A percentile compares a stretch with the other conserved stretches of the same genome.
These are phyloP conservation scores for Saksenaea oblongispora DNA, from an alignment of 371 early-diverging fungal species.

Conservation along the genomic window DNA sequence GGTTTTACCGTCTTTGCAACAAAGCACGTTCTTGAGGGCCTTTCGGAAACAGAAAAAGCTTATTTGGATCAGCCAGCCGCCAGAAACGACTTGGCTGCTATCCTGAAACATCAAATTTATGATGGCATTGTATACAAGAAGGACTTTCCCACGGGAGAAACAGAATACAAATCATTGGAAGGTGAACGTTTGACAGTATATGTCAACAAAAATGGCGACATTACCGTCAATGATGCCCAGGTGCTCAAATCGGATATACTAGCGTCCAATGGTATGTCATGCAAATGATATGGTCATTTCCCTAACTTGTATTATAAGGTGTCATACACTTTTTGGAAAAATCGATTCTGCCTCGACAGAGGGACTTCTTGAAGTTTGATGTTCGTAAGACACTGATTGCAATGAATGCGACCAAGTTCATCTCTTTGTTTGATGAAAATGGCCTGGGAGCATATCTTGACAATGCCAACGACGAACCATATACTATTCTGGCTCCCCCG, in stretches of 20 bases:
- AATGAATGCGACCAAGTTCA: conserved; percentile 51
- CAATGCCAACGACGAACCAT: conserved; percentile 23
- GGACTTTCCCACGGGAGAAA: conserved; percentile 23
- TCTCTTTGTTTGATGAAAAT: conserved; percentile 42
- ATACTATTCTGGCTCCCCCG: conserved; percentile 53
- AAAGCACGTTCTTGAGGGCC: conserved; percentile 23
- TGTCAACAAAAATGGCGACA: conserved; percentile 21
- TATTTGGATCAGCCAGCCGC: conserved; percentile 36
- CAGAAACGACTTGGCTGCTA: conserved; percentile 29
- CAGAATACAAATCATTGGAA: conserved; percentile 25
- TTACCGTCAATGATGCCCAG: conserved; percentile 29
- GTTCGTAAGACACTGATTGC: conserved; percentile 30
- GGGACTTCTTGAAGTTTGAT: conserved; percentile 15
- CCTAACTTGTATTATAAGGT: conserved; percentile 6
- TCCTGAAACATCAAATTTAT: conserved; percentile 44
- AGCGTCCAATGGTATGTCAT: conserved; percentile 41
- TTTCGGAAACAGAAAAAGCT: conserved; percentile 28
- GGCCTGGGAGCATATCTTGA: conserved; percentile 49
- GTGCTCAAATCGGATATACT: conserved; percentile 31
- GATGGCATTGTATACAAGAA: conserved; percentile 29
- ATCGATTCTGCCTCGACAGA: conserved; percentile 12
- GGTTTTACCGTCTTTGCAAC: conserved; percentile 51
- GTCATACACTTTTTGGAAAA: conserved; percentile 23
- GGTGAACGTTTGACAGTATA: conserved; percentile 34
- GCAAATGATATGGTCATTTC: neutral